phyloP scores from a whole-genome alignment of 768 basidiomycete species.

The Suillus clintonianus region DNA sequence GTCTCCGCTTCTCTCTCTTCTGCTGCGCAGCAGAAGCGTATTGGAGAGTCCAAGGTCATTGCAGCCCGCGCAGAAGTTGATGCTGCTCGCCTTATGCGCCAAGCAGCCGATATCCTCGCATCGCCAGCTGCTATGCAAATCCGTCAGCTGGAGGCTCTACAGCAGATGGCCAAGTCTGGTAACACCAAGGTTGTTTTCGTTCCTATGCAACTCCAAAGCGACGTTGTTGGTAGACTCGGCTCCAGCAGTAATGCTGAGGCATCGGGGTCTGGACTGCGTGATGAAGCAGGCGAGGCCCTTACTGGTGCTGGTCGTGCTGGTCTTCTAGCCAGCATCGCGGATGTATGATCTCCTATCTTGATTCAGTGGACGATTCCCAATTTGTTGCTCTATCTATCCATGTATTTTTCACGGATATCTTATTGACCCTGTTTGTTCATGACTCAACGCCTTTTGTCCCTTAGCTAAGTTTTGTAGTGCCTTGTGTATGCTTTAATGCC shows the following conservation, averaged over 20 bases:
- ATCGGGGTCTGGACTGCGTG: slow-evolving; percentile 18
- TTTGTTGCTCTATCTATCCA: background rate
- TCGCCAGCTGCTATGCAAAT: slow-evolving; percentile 98
- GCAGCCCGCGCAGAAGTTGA: slow-evolving; percentile 96
- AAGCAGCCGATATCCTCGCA: slow-evolving; percentile 93
- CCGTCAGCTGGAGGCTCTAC: slow-evolving; percentile 92
- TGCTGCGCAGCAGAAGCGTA: slow-evolving; percentile 95
- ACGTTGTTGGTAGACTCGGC: slow-evolving; percentile 55
- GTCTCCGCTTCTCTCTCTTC: slow-evolving; percentile 89
- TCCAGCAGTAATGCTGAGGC: slow-evolving; percentile 22
- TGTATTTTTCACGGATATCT: background rate
- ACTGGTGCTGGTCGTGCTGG: slow-evolving; percentile 26
- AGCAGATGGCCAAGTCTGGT: slow-evolving; percentile 92
- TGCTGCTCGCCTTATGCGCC: slow-evolving; percentile 91
- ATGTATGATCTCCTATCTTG: slow-evolving; percentile 18
- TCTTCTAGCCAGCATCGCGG: slow-evolving; percentile 23
- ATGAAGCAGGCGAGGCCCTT: slow-evolving; percentile 26
- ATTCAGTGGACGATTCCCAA: background rate
- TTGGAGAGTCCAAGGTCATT: slow-evolving; percentile 96
- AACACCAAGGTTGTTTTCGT: slow-evolving; percentile 92
- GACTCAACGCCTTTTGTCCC: background rate
- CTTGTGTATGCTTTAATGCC: background rate
- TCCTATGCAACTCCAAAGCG: slow-evolving; percentile 86
- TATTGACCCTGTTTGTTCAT: background rate
- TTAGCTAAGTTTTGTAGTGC: background rate